These are phyloP conservation scores for Zymoseptoria crescenta DNA, from an alignment of 2,329 filamentous ascomycete species.

Conservation along the genomic window DNA sequence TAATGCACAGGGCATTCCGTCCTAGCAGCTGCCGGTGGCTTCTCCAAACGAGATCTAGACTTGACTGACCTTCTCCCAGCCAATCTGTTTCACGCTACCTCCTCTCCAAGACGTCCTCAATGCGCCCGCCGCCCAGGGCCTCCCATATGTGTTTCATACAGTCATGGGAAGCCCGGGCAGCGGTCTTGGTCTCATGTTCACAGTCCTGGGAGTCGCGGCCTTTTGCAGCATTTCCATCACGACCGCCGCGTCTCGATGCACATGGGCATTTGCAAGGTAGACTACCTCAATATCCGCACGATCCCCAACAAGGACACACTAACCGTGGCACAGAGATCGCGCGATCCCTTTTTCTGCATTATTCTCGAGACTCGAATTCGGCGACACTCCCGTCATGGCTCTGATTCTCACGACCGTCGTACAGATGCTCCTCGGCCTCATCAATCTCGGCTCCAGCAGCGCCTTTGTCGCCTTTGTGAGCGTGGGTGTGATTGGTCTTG, in stretches of 20 bases:
- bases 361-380: slow-evolving; percentile 29
- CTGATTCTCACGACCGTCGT: slow-evolving; percentile 38
- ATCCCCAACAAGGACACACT: not conserved
- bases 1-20: too few relatives aligned
- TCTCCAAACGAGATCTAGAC: not conserved
- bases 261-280: slow-evolving; percentile 38
- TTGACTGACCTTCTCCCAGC: slow-evolving; percentile 34
- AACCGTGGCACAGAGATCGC: slow-evolving; percentile 24
- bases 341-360: slow-evolving; percentile 34
- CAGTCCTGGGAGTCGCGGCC: slow-evolving; percentile 43
- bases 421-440: slow-evolving; percentile 42
- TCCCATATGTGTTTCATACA: slow-evolving; percentile 43
- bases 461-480: slow-evolving; percentile 45
- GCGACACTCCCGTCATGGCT: slow-evolving; percentile 34
- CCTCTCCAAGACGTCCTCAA: slow-evolving; percentile 38
- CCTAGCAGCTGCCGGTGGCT: too few relatives aligned
- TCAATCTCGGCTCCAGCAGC: slow-evolving; percentile 40
- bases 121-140: slow-evolving; percentile 40
- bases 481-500: slow-evolving; percentile 50
- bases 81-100: slow-evolving; percentile 45
- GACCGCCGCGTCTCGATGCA: slow-evolving; percentile 41
- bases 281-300: too few relatives aligned
- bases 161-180: slow-evolving; percentile 44
- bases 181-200: slow-evolving; percentile 40
- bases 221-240: slow-evolving; percentile 49